Conservation (phyloP, 306 rosid species). For the Cicer chorassanicum region DNA sequence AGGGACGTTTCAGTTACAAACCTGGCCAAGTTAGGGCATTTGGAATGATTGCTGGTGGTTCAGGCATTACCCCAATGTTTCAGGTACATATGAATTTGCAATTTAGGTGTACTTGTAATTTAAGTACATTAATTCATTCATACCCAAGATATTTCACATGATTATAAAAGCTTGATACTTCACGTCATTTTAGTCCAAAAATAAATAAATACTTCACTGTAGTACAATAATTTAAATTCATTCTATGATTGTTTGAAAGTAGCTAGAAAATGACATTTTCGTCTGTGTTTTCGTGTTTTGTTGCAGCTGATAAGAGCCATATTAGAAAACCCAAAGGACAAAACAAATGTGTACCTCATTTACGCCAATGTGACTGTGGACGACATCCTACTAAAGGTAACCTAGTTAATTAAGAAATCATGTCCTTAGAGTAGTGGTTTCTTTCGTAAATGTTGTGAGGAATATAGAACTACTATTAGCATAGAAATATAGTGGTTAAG, state of each 20-base stretch:
- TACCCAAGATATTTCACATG: neutral
- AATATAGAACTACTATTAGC: neutral
- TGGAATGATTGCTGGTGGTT: constrained; percentile 89
- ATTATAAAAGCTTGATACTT: too few relatives aligned
- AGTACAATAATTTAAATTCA: neutral
- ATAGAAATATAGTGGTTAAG: neutral
- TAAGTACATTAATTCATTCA: neutral
- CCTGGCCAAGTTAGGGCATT: constrained; percentile 66
- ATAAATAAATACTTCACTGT: neutral
- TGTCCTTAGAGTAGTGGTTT: neutral
- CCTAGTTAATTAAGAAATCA: neutral
- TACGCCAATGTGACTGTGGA: constrained; percentile 72
- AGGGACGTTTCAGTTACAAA: constrained; percentile 79
- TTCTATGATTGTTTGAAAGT: neutral
- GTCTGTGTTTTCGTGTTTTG: neutral
- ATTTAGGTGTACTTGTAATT: neutral
- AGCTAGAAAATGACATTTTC: neutral
- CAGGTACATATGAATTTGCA: constrained; percentile 56
- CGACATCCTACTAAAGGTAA: constrained; percentile 67
- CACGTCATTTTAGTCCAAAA: too few relatives aligned
- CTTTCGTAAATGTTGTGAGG: neutral
- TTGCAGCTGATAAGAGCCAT: constrained; percentile 71
- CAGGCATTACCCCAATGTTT: constrained; percentile 92
- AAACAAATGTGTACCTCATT: constrained; percentile 61
- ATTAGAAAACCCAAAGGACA: constrained; percentile 71